Evolutionary conservation across 345 rosid genomes (phyloP), one percentile per base, ranked within the genome.

Genomic region (Dovyalis caffra): DNA sequence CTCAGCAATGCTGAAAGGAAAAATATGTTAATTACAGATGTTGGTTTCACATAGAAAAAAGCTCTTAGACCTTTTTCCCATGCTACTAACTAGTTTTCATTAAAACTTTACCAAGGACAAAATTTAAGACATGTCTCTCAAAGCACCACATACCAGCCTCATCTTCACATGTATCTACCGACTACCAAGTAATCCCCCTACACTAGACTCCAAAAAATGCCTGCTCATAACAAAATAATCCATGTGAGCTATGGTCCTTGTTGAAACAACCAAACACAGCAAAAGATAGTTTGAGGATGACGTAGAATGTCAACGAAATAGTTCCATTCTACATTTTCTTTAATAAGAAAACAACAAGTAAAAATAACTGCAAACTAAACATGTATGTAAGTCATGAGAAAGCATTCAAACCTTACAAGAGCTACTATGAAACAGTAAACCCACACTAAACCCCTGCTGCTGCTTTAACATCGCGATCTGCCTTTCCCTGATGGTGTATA

Each of bases 401-500:
- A 70, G 21, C 20, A 51, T 74, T 68, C 72, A 33, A 76, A 84
- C 92, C 88, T 80, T 80, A 45, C 56, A 62, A 64, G 53, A 74
- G 78, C 56, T 64, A 25, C 51, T 37, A 60, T 68, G 56, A 37
- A 26, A 10, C 28, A 8, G 43, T n/a, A 33, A 7, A 11, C 16
- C n/a, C 6, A 6, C 58, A 9, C 61, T 85, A 92, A 66, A 87
- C 91, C 38, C 89, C 88, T 53, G 93, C 86, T 31, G 90, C 83
- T 80, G 93, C 87, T 85, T 90, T 87, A 75, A 76, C 82, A 75
- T 86, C 90, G 18, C 80, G 70, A 75, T 73, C 89, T 43, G 82
- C 70, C 79, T 78, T 83, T 66, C 87, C 97, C 97, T 87, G 86
- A 37, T 33, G 32, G 9, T 14, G 14, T 37, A 11, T 11, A 64